Evolutionary conservation across 495 filamentous ascomycete genomes (phyloP).

Genomic region (Penicillium flavigenum): DNA sequence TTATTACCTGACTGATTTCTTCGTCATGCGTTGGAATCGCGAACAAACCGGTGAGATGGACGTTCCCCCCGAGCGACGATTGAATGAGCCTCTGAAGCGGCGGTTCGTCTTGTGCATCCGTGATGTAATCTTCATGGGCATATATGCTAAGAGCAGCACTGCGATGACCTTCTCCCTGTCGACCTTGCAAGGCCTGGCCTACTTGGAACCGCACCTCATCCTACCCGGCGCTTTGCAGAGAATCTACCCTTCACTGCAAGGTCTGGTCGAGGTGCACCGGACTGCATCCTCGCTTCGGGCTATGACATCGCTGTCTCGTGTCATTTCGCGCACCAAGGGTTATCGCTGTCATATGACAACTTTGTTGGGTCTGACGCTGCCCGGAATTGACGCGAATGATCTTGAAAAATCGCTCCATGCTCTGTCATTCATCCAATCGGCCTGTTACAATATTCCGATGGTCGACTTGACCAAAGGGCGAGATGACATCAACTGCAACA

Average conservation of each 20-base stretch:
- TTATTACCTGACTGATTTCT: slow-evolving; percentile 92
- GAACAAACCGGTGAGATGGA: slow-evolving; percentile 91
- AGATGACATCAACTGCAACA: slow-evolving; percentile 67
- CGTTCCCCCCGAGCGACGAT: slow-evolving; percentile 70
- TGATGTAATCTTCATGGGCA: slow-evolving; percentile 97
- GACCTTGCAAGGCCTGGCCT: slow-evolving; percentile 83
- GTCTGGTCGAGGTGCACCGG: slow-evolving; percentile 93
- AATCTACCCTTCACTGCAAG: slow-evolving; percentile 95
- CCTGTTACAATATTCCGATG: slow-evolving; percentile 93
- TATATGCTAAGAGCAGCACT: slow-evolving; percentile 90
- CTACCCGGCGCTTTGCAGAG: slow-evolving; percentile 90
- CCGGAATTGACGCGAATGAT: slow-evolving; percentile 97
- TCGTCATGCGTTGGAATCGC: slow-evolving; percentile 96
- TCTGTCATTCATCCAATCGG: slow-evolving; percentile 88
- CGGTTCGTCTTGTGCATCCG: slow-evolving; percentile 88
- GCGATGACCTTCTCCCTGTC: slow-evolving; percentile 90
- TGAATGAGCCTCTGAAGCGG: slow-evolving; percentile 76
- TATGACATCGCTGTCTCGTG: slow-evolving; percentile 81
- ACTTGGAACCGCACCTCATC: slow-evolving; percentile 88
- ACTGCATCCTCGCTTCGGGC: slow-evolving; percentile 92
- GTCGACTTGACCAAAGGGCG: slow-evolving; percentile 71
- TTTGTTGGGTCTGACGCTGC: slow-evolving; percentile 83
- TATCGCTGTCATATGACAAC: slow-evolving; percentile 95
- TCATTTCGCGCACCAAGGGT: slow-evolving; percentile 87
- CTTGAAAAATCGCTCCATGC: slow-evolving; percentile 94